These are phyloP conservation scores for Graphilbum fragrans DNA, from an alignment of 2,329 filamentous ascomycete species.

Conservation along the genomic window DNA sequence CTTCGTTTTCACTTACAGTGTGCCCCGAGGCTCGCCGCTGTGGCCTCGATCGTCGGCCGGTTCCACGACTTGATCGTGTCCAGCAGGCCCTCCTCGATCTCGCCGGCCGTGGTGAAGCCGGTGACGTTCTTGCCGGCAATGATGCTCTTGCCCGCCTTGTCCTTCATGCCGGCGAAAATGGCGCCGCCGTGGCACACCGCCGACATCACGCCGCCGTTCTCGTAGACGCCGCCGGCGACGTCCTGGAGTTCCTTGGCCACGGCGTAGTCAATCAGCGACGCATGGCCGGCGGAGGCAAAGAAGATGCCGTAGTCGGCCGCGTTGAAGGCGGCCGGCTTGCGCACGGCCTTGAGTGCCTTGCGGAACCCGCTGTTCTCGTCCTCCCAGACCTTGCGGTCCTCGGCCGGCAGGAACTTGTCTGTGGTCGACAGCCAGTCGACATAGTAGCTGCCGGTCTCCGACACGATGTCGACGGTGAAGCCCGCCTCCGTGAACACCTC, in stretches of 20 bases:
- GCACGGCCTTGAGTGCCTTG: slow-evolving; percentile 28
- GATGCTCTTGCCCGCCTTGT: slow-evolving; percentile 18
- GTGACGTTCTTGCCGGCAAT: slow-evolving; percentile 24
- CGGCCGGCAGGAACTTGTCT: slow-evolving; percentile 26
- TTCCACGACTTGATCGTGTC: slow-evolving; percentile 19
- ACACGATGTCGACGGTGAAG: slow-evolving; percentile 33
- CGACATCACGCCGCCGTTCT: slow-evolving; percentile 26
- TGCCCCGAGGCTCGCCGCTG: slow-evolving; percentile 17
- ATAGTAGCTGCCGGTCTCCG: slow-evolving; percentile 29
- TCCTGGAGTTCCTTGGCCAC: slow-evolving; percentile 25
- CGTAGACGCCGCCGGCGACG: slow-evolving; percentile 26
- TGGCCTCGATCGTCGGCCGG: slow-evolving; percentile 20
- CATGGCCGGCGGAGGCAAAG: slow-evolving; percentile 30
- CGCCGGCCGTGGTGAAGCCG: slow-evolving; percentile 26
- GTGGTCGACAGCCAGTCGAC: slow-evolving; percentile 31
- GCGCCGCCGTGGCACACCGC: slow-evolving; percentile 28
- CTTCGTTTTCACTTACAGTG: slow-evolving; percentile 15
- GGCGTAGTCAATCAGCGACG: slow-evolving; percentile 33
- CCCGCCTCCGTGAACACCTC: slow-evolving; percentile 29
- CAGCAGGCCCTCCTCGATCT: slow-evolving; percentile 20
- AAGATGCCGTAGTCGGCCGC: slow-evolving; percentile 21
- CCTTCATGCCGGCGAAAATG: slow-evolving; percentile 22
- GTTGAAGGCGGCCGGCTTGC: slow-evolving; percentile 23
- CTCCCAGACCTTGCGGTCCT: slow-evolving; percentile 25
- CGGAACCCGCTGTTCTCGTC: slow-evolving; percentile 33